A percentile compares a stretch with the other conserved stretches of the same genome.
Evolutionary conservation across 108 stramenopile genomes (phyloP).

Genomic region (Bacterosira constricta): DNA sequence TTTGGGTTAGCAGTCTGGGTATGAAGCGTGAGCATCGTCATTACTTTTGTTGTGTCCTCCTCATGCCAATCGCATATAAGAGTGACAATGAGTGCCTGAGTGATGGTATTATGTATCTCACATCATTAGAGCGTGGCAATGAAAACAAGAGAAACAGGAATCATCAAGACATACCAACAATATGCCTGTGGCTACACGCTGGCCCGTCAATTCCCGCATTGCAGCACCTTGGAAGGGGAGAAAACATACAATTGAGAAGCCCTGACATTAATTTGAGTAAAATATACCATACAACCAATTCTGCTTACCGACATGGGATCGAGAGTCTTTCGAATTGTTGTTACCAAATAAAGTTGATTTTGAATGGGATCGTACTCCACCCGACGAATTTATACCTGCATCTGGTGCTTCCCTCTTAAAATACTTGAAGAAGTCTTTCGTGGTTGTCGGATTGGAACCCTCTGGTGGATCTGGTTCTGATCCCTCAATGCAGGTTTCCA

Average conservation of each 20-base stretch:
- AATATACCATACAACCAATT: too few relatives aligned
- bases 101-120: neutral
- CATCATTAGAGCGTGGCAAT: neutral
- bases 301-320: conserved; percentile 36
- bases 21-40: conserved; percentile 38
- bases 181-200: conserved; percentile 74
- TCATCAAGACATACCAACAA: conserved; percentile 35
- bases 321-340: conserved; percentile 13
- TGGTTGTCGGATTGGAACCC: too few relatives aligned
- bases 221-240: conserved; percentile 50
- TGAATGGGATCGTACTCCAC: neutral
- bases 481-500: too few relatives aligned
- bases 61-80: neutral
- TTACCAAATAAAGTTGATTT: neutral
- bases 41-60: neutral
- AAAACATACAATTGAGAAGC: too few relatives aligned
- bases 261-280: too few relatives aligned
- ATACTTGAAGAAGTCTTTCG: neutral
- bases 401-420: neutral
- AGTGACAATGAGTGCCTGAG: neutral
- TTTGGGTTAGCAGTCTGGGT: conserved; percentile 25
- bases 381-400: neutral
- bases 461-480: neutral
- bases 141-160: neutral
- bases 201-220: conserved; percentile 79